These are phyloP conservation scores for Sporisorium iseilematis-ciliati DNA, from an alignment of 1,284 basidiomycete species.

Conservation along the genomic window DNA sequence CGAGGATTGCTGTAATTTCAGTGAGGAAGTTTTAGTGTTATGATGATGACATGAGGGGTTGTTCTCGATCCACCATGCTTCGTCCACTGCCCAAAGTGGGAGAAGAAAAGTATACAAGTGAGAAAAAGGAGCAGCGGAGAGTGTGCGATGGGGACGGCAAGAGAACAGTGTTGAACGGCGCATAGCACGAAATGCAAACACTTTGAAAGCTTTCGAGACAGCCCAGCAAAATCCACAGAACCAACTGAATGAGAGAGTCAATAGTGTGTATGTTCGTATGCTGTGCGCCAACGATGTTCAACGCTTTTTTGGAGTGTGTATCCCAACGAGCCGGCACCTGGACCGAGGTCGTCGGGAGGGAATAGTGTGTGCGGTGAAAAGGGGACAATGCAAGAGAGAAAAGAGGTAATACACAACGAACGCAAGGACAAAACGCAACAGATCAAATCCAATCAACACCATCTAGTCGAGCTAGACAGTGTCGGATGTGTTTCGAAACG, in stretches of 20 bases:
- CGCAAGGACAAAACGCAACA: conserved; percentile 16
- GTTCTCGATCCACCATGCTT: not conserved
- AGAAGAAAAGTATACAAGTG: conserved; percentile 8
- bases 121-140: not conserved
- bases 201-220: conserved; percentile 5
- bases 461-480: not conserved
- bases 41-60: not conserved
- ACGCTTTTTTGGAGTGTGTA: conserved; percentile 22
- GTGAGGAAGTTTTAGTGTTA: not conserved
- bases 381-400: conserved; percentile 26
- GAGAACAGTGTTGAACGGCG: conserved; percentile 14
- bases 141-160: not conserved
- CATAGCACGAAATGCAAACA: not conserved
- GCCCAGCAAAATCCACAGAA: conserved; percentile 39
- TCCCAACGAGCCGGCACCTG: not conserved
- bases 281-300: conserved; percentile 19
- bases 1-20: too few species aligned
- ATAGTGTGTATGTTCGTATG: not conserved
- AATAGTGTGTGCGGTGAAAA: conserved; percentile 21
- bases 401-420: conserved; percentile 25
- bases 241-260: conserved; percentile 15
- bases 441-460: not conserved
- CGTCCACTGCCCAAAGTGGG: not conserved
- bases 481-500: not conserved
- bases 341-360: conserved; percentile 11